Evolutionary conservation across 2,329 filamentous ascomycete genomes (phyloP), one percentile per base, ranked within the genome.

Genomic region (Lachnellula willkommii): DNA sequence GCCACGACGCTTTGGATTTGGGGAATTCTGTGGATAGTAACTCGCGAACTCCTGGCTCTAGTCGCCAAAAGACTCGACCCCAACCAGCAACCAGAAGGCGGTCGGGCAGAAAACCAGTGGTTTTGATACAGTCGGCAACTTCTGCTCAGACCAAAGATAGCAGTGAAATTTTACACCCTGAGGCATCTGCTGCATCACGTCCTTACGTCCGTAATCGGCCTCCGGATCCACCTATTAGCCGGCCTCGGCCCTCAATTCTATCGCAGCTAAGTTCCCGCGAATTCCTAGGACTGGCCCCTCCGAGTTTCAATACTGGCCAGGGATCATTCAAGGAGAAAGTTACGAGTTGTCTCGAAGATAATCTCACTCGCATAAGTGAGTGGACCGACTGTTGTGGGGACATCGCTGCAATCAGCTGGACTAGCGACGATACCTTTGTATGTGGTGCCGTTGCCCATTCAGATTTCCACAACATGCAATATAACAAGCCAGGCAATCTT

Each of bases 401-500:
- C 62, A 78, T 86, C 45, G 73, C 77, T 22, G 79, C 82, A 2
- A 73, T 84, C 49, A 75, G 74, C 17, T 87, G 83, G 83, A 72
- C 80, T 0, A 79, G 79, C 0, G 65, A 78, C 20, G 66, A 74
- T n/a, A 54, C 63, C 6, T 81, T 85, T 51, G 65, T 86, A n/a
- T 84, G 81, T 59, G 83, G 83, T 36, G 82, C 83, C 0, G 83
- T 81, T 0, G 79, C 79, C 0, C 83, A 86, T 68, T 85, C 81
- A 0, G 83, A 86, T 61, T 70, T 74, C 0, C 79, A 83, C 43
- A 86, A 85, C 55, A 82, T 85, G 63, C 82, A 85, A 59, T 86
- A 87, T 64, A 87, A 87, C 62, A 84, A 81, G 61, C 77, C 80
- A 0, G 83, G 83, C 1, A 87, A 87, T 62, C 68, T 87, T 9